Percentiles rank a stretch among this genome's conserved stretches.
These are phyloP conservation scores for Xylaria curta DNA, from an alignment of 495 filamentous ascomycete species.

Conservation along the genomic window DNA sequence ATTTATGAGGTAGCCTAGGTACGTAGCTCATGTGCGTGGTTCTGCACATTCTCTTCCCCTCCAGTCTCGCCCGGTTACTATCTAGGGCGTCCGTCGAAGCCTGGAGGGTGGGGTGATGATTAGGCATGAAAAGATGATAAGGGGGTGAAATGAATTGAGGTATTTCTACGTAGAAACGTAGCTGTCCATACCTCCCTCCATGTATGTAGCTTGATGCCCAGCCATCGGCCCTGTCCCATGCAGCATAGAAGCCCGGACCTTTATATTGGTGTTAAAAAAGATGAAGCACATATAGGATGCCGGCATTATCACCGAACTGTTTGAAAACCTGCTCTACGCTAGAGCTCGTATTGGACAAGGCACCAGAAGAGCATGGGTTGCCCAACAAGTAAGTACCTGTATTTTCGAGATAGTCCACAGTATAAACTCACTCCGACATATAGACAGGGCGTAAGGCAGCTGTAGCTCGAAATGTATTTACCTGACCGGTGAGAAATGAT, in stretches of 20 bases:
- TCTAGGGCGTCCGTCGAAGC: background rate
- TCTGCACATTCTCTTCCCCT: background rate
- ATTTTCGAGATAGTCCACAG: background rate
- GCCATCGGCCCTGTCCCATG: slow-evolving; percentile 9
- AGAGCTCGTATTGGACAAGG: slow-evolving; percentile 2
- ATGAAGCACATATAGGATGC: slow-evolving; percentile 1
- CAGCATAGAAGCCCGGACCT: background rate
- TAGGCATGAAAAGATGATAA: background rate
- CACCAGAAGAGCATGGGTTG: background rate
- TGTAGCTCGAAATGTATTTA: background rate
- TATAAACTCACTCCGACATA: background rate
- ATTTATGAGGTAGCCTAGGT: background rate
- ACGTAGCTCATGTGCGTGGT: background rate
- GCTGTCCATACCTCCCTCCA: background rate
- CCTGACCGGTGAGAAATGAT: background rate
- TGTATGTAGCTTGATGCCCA: slow-evolving; percentile 11
- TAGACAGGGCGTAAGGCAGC: background rate
- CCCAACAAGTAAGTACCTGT: background rate
- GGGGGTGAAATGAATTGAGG: background rate
- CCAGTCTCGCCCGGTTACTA: background rate
- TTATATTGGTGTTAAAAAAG: background rate
- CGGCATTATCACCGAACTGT: background rate
- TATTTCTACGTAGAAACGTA: background rate
- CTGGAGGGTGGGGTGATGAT: background rate
- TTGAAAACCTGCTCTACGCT: background rate